Evolutionary conservation across 192 early-diverging fungal genomes (phyloP), one percentile per base, ranked within the genome.

Genomic region (Radiomyces spectabilis): DNA sequence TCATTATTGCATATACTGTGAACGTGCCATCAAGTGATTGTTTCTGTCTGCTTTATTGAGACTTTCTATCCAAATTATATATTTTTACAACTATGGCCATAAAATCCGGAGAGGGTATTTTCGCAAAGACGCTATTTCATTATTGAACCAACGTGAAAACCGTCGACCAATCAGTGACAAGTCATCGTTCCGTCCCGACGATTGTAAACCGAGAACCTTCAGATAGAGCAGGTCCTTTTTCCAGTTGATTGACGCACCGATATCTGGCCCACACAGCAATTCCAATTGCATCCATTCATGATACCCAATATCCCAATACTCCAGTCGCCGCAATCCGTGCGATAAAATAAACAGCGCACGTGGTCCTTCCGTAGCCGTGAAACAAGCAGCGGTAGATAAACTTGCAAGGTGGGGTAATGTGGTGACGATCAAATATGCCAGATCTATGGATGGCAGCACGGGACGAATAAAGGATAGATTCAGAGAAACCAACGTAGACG

Each of bases 241-340:
- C 42, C 42, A 44, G 19, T 44, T 10, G 10, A 44, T 44, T 19
- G 19, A 19, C 12, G 42, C 27, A 2, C 27, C 27, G 3, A 9
- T 24, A 18, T 19, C 27, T 4, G 12, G 27, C 18, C 53, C 53
- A 44, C 53, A 55, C 4, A 55, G 25, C n/a, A 44, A 7, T 7
- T 55, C 53, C 26, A 42, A 30, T 7, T 27, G 43, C 15, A 55
- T 55, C 53, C 53, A 55, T n/a, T 55, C 53, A 41, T 60, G 58
- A 32, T 60, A 41, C 7, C 58, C 58, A 40, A 60, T 52, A 30
- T 60, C 58, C 58, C 58, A 60, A 33, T 18, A 41, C 4, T 43
- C 31, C 22, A 60, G 13, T 16, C 16, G 31, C 19, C 37, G 35
- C n/a, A 60, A 34, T 10, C 58, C 58, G 5, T 44, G 48, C 5